These are phyloP conservation scores for Alternaria infectoria DNA, from an alignment of 2,329 filamentous ascomycete species.

Conservation along the genomic window DNA sequence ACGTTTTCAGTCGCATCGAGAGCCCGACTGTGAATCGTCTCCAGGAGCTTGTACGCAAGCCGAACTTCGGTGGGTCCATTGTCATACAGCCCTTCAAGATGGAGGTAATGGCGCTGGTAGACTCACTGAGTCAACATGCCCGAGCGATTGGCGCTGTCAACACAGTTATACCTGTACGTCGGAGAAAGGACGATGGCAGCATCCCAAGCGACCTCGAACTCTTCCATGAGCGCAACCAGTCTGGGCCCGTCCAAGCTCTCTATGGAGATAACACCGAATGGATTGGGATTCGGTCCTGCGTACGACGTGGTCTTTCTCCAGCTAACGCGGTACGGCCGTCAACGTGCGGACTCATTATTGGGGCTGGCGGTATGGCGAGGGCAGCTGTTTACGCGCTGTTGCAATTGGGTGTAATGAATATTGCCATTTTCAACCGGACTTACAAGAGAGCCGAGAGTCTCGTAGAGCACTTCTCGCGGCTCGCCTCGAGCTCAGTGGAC, in stretches of 20 bases:
- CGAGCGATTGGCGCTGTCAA: slow-evolving; percentile 78
- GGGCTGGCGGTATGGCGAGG: slow-evolving; percentile 76
- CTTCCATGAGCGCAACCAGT: slow-evolving; percentile 65
- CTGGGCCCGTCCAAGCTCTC: slow-evolving; percentile 70
- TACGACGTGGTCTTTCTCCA: slow-evolving; percentile 74
- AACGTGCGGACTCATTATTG: slow-evolving; percentile 61
- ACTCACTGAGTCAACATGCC: slow-evolving; percentile 73
- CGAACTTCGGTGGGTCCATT: slow-evolving; percentile 73
- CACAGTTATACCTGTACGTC: slow-evolving; percentile 73
- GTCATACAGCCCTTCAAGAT: slow-evolving; percentile 78
- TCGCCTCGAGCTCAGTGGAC: slow-evolving; percentile 42
- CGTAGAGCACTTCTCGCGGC: slow-evolving; percentile 71
- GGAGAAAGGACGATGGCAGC: slow-evolving; percentile 62
- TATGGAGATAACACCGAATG: slow-evolving; percentile 85
- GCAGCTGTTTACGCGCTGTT: slow-evolving; percentile 80
- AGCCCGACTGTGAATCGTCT: slow-evolving; percentile 67
- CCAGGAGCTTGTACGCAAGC: slow-evolving; percentile 68
- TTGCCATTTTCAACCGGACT: slow-evolving; percentile 77
- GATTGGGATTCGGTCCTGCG: slow-evolving; percentile 77
- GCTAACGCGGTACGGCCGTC: slow-evolving; percentile 64
- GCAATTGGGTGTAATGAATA: slow-evolving; percentile 76
- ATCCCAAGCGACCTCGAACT: slow-evolving; percentile 62
- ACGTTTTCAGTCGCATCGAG: slow-evolving; percentile 70
- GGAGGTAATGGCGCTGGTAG: slow-evolving; percentile 69
- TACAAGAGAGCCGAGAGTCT: slow-evolving; percentile 69